phyloP scores from a whole-genome alignment of 2,329 filamentous ascomycete species.

The Cercospora zeae-maydis region DNA sequence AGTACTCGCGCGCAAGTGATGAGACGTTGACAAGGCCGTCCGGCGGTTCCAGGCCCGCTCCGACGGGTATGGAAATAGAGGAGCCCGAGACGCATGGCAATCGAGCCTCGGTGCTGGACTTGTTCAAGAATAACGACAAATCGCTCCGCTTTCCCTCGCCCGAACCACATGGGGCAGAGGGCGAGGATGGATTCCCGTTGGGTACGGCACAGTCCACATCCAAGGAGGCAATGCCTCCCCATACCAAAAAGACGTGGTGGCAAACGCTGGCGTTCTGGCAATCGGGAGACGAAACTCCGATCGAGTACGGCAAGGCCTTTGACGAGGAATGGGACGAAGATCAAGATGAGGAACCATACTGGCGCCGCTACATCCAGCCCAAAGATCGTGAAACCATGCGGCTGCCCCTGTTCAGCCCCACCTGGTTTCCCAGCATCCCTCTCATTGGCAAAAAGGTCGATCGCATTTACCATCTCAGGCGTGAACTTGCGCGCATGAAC shows the following conservation, averaged over 20 bases:
- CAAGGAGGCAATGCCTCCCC: conserved; percentile 7
- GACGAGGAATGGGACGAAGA: conserved; percentile 61
- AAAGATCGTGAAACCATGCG: conserved; percentile 83
- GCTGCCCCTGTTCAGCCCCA: conserved; percentile 58
- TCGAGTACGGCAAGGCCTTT: conserved; percentile 59
- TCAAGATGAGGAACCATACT: conserved; percentile 63
- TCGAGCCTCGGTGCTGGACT: conserved; percentile 20
- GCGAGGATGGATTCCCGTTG: conserved; percentile 35
- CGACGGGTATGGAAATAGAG: conserved; percentile 31
- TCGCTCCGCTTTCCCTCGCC: conserved; percentile 43
- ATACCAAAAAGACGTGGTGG: conserved; percentile 29
- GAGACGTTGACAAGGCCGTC: conserved; percentile 24
- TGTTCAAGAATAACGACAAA: conserved; percentile 38
- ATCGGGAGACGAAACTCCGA: conserved; percentile 23
- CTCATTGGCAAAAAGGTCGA: conserved; percentile 86
- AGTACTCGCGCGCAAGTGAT: conserved; percentile 18
- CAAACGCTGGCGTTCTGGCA: conserved; percentile 35
- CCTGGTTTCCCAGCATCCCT: conserved; percentile 76
- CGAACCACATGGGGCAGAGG: conserved; percentile 38
- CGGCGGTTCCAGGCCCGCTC: conserved; percentile 24
- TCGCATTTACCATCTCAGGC: conserved; percentile 86
- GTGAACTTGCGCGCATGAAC: conserved; percentile 81
- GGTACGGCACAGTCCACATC: conserved; percentile 3
- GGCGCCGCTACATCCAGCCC: conserved; percentile 77
- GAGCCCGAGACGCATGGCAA: conserved; percentile 26